Conservation (phyloP, 1,284 basidiomycete genomes). For the Marasmius tenuissimus region DNA sequence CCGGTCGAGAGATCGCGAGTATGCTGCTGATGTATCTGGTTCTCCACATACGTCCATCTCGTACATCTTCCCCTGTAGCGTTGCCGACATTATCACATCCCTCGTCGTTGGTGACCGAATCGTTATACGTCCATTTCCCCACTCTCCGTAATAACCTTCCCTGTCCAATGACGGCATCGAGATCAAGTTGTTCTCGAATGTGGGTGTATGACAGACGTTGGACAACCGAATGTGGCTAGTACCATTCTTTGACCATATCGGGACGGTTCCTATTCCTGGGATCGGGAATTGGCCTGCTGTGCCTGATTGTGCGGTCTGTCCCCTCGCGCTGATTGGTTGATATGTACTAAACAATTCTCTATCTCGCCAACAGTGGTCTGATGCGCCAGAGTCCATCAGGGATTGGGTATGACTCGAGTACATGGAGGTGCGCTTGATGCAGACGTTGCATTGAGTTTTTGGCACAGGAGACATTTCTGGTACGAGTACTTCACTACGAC, state of each 20-base stretch:
- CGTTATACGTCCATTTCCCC: neutral
- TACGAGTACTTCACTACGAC: too few relatives aligned
- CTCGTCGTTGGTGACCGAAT: neutral
- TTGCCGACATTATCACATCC: neutral
- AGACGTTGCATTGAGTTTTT: too few relatives aligned
- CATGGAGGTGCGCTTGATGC: too few relatives aligned
- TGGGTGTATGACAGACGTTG: neutral
- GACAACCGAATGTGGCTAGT: neutral
- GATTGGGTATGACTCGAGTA: too few relatives aligned
- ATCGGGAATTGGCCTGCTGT: neutral
- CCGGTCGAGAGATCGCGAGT: slow-evolving; percentile 3
- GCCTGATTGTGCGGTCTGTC: neutral
- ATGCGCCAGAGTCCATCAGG: neutral
- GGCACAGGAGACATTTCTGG: too few relatives aligned
- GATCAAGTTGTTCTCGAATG: neutral
- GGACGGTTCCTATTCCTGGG: neutral
- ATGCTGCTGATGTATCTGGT: neutral
- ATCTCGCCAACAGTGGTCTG: neutral
- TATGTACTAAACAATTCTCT: neutral
- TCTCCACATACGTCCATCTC: neutral
- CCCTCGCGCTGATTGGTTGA: neutral
- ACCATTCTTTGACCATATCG: neutral
- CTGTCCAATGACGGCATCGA: neutral
- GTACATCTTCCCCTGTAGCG: neutral
- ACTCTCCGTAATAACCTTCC: neutral